phyloP scores from a whole-genome alignment of 2,329 filamentous ascomycete genomes.

The Colletotrichum spinosum region DNA sequence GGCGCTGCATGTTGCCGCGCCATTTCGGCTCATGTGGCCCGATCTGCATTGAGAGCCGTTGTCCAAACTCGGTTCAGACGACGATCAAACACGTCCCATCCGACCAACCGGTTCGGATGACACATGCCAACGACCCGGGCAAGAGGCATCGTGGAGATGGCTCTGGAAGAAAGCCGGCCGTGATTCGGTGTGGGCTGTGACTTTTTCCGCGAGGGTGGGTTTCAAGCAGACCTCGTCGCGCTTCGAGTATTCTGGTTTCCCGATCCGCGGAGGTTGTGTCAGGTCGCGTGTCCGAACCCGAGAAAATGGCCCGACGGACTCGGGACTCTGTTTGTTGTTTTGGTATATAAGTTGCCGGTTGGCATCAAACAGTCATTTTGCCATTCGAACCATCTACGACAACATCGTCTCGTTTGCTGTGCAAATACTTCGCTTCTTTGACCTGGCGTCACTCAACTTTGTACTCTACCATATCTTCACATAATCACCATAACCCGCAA shows the following conservation, averaged over 20 bases:
- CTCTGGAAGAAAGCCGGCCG: background rate
- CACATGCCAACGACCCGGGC: slow-evolving; percentile 22
- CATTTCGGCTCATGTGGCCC: background rate
- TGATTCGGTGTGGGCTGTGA: slow-evolving; percentile 15
- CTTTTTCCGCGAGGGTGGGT: background rate
- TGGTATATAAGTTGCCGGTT: too few relatives aligned
- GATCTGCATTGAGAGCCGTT: slow-evolving; percentile 17
- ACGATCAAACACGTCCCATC: slow-evolving; percentile 32
- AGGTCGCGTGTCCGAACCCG: slow-evolving; percentile 1
- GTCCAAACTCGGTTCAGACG: slow-evolving; percentile 33
- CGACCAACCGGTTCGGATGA: slow-evolving; percentile 32
- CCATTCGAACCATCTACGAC: background rate
- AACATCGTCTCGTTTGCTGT: slow-evolving; percentile 15
- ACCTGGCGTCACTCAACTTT: slow-evolving; percentile 28
- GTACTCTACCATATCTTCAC: background rate
- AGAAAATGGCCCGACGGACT: background rate
- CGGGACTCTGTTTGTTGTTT: background rate
- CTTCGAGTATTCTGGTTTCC: slow-evolving; percentile 1
- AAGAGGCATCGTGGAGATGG: slow-evolving; percentile 1
- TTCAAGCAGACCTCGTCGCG: slow-evolving; percentile 11
- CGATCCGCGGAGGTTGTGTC: background rate
- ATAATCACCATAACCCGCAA: background rate
- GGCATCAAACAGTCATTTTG: background rate
- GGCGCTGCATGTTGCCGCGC: too few relatives aligned
- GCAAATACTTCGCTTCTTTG: slow-evolving; percentile 26